Evolutionary conservation across 768 basidiomycete genomes (phyloP).

Genomic region (Lentinus tigrinus): DNA sequence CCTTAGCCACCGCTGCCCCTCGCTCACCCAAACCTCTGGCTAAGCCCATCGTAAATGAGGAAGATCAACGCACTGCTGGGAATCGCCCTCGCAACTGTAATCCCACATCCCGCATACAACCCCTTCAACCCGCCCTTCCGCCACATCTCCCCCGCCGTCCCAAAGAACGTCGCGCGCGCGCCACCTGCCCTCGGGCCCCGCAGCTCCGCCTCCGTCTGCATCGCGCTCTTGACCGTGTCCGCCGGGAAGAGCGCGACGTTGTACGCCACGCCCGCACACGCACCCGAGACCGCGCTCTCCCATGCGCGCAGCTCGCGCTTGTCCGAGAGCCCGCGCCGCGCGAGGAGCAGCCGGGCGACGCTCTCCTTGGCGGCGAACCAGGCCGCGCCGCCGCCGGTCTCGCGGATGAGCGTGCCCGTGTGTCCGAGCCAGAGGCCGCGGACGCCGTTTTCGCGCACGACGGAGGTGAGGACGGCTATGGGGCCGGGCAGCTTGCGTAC

Average conservation of each 20-base stretch:
- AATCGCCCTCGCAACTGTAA: conserved; percentile 82
- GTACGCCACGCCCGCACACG: conserved; percentile 81
- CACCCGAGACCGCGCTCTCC: conserved; percentile 87
- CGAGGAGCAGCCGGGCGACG: conserved; percentile 59
- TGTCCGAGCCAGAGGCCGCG: conserved; percentile 97
- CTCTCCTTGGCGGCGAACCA: conserved; percentile 93
- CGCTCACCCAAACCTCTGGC: conserved; percentile 44
- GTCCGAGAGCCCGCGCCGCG: conserved; percentile 39
- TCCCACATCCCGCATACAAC: conserved; percentile 89
- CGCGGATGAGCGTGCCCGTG: conserved; percentile 88
- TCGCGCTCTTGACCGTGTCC: conserved; percentile 90
- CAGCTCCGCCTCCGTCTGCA: conserved; percentile 92
- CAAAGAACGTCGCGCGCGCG: conserved; percentile 46
- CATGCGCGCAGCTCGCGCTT: conserved; percentile 45
- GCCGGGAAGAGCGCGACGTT: conserved; percentile 93
- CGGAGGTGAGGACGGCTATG: conserved; percentile 58
- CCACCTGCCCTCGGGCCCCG: conserved; percentile 43
- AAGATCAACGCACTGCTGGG: conserved; percentile 94
- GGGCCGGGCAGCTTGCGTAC: conserved; percentile 64
- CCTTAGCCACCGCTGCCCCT: not conserved
- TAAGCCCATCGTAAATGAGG: conserved; percentile 83
- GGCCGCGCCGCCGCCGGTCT: conserved; percentile 85
- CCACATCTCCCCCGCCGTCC: conserved; percentile 72
- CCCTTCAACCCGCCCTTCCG: conserved; percentile 73
- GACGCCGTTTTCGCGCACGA: conserved; percentile 66